Percentiles rank a stretch among this genome's conserved stretches.
These are phyloP conservation scores for Phytophthora tentaculata DNA, from an alignment of 352 stramenopile species.

Conservation along the genomic window DNA sequence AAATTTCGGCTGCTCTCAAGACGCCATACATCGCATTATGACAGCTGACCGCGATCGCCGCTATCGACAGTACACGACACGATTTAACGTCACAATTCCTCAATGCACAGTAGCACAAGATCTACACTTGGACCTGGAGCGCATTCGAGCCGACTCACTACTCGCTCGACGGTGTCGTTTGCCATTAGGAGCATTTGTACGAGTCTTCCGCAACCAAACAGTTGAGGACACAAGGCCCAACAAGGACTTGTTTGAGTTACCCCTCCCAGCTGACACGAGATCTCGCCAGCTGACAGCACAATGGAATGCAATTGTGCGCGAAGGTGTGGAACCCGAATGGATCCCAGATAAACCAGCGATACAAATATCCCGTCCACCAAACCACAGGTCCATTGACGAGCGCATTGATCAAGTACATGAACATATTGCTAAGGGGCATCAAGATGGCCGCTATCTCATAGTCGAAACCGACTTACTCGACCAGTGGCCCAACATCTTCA, in stretches of 20 bases:
- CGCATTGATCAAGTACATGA: neutral
- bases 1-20: neutral
- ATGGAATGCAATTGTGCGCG: constrained; percentile 11
- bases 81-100: neutral
- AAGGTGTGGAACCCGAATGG: constrained; percentile 1
- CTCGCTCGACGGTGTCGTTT: neutral
- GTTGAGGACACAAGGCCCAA: neutral
- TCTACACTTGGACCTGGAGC: neutral
- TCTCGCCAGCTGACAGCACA: neutral
- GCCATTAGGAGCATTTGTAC: constrained; percentile 1
- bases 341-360: neutral
- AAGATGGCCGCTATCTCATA: constrained; percentile 2
- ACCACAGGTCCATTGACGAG: constrained; percentile 1
- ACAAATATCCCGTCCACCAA: neutral
- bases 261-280: neutral
- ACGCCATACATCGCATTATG: neutral
- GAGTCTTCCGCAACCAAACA: constrained; percentile 6
- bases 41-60: neutral
- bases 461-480: constrained; percentile 4
- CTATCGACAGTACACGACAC: neutral
- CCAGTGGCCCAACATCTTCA: constrained; percentile 1
- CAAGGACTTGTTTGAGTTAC: constrained; percentile 16
- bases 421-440: no score
- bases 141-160: neutral
- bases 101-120: neutral